Evolutionary conservation across 1,284 basidiomycete genomes (phyloP), one percentile per base, ranked within the genome.

Genomic region (Volvariella volvacea): DNA sequence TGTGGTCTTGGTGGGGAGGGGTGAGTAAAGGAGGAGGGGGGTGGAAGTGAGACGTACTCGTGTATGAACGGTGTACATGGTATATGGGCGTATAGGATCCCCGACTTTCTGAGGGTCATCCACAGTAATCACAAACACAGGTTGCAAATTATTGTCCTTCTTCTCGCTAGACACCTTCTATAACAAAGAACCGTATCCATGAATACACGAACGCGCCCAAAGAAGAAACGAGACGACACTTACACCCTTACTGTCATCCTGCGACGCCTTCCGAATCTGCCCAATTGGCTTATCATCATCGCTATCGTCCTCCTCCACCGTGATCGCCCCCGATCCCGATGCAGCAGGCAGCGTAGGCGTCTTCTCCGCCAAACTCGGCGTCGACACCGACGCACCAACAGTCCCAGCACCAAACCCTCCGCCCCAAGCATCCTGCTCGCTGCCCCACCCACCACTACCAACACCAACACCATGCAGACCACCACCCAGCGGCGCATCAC

Each of bases 101-200:
- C 93, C 93, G 25, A 96, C 86, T 54, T 89, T 90, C 51, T 95
- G 92, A 12, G 93, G 93, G 63, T 97, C 93, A 41, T 90, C 88
- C 15, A 97, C 91, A 0, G 83, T 78, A 51, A 96, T 91, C 15
- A 76, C 63, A 60, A 95, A 90, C 6, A 80, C 65, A 14, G 83
- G 78, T 43, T 73, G 76, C 28, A 80, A 56, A 2, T 70, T 73
- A 46, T 65, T 67, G 19, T 36, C 34, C n/a, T 36, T 36, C 34
- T 6, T 36, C 8, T n/a, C n/a, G n/a, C n/a, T n/a, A n/a, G n/a
- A n/a, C n/a, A n/a, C n/a, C n/a, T n/a, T n/a, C n/a, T n/a, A n/a
- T n/a, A n/a, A n/a, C n/a, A n/a, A n/a, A n/a, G n/a, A n/a, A n/a
- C n/a, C n/a, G n/a, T n/a, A n/a, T n/a, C n/a, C n/a, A n/a, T n/a